Evolutionary conservation across 1,284 basidiomycete genomes (phyloP), one percentile per base, ranked within the genome.

Genomic region (Naganishia cerealis): DNA sequence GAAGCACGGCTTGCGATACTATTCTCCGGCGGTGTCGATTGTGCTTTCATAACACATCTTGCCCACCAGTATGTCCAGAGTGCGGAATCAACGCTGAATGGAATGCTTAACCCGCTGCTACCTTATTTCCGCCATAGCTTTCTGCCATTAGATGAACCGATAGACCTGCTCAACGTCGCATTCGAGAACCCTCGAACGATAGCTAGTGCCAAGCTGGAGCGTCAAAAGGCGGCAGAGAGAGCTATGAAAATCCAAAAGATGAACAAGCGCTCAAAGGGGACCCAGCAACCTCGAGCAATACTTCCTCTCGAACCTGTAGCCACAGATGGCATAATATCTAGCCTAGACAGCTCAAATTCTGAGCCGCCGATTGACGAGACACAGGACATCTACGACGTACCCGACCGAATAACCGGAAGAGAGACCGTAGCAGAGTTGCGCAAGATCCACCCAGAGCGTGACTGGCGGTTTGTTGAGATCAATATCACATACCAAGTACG

Each of bases 11-110:
- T 96, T 0, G 93, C 90, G 3, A 83, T 99, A 8, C 84, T 99
- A 5, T 99, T 99, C 79, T 97, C 94, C 24, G 95, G 95, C 29
- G 95, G 95, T 0, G 90, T 99, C 40, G 95, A 99, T 76, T 98
- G 90, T 18, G 89, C 94, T 0, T 83, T 92, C 29, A 75, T 98
- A 1, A 88, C 94, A 0, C 88, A 86, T 71, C 81, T 98, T 0
- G 89, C 92, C 0, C 86, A 94, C 74, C 83, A 82, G 88, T 90
- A 76, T 48, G 81, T 76, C 38, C 75, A 69, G 42, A 24, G 66
- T 18, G 39, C 36, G 12, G 53, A 53, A 26, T 52, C 57, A 39
- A 65, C 55, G 67, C 13, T 65, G 29, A 33, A 33, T 33, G 29
- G 29, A 33, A 33, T 33, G 29, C 3, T 33, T 33, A 33, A 33